These are phyloP conservation scores for Lactuca saligna DNA, from an alignment of 129 eudicot genomes.

Conservation along the genomic window DNA sequence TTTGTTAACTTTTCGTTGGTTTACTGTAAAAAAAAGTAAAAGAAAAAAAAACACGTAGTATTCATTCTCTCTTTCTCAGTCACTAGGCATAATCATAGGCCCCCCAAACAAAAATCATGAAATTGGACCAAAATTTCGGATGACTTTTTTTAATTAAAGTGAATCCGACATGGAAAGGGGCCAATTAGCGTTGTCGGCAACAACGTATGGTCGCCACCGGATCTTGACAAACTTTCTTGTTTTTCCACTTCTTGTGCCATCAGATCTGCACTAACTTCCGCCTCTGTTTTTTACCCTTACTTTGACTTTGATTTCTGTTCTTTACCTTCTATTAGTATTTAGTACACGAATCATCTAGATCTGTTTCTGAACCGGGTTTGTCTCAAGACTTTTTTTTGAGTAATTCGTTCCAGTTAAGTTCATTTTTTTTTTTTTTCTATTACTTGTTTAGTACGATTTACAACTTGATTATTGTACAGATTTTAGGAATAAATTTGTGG, in stretches of 20 bases:
- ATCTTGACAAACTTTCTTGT: conserved; percentile 36
- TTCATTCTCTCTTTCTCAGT: conserved; percentile 4
- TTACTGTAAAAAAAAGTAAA: conserved; percentile 17
- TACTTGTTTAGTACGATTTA: conserved; percentile 16
- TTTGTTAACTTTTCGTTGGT: conserved; percentile 22
- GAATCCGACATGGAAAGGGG: conserved; percentile 32
- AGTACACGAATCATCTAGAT: conserved; percentile 18
- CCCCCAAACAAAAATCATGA: conserved; percentile 22
- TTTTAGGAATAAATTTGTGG: conserved; percentile 19
- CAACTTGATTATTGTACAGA: conserved; percentile 35
- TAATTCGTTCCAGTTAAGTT: background rate
- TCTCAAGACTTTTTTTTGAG: conserved; percentile 3
- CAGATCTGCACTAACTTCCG: conserved; percentile 44
- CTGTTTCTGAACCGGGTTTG: conserved; percentile 12
- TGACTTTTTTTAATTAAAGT: conserved; percentile 25
- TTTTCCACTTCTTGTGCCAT: conserved; percentile 33
- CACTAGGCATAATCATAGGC: conserved; percentile 19
- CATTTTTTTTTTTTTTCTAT: background rate
- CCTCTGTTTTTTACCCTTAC: background rate
- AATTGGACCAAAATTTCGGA: conserved; percentile 12
- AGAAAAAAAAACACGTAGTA: background rate
- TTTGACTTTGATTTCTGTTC: conserved; percentile 14
- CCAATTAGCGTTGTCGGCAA: conserved; percentile 33
- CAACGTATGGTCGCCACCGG: conserved; percentile 33
- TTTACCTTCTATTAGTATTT: conserved; percentile 10